phyloP scores from a whole-genome alignment of 176 grass and related monocot species.

The Rhynchospora tenuis region DNA sequence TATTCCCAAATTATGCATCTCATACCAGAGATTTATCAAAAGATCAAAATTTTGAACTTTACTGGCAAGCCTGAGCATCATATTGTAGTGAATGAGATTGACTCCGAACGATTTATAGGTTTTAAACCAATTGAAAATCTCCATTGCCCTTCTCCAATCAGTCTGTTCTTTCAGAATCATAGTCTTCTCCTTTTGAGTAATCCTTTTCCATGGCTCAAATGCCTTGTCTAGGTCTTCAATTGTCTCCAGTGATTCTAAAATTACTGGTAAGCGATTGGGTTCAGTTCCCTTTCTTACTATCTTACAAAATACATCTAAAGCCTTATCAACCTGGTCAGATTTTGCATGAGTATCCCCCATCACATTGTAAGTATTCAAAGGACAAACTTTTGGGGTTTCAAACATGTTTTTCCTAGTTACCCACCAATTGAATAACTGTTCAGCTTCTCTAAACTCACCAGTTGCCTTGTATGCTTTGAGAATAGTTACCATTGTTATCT shows the following conservation, averaged over 20 bases:
- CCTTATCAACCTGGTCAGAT: conserved; percentile 58
- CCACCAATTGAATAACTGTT: conserved; percentile 56
- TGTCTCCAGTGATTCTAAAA: too few species aligned
- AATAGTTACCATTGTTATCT: conserved; percentile 63
- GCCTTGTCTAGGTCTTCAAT: conserved; percentile 47
- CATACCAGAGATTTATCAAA: conserved; percentile 43
- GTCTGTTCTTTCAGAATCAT: conserved; percentile 86
- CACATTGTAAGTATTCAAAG: conserved; percentile 75
- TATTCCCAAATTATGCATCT: conserved; percentile 56
- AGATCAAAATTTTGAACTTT: conserved; percentile 54
- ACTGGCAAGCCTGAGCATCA: conserved; percentile 46
- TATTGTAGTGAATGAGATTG: conserved; percentile 90
- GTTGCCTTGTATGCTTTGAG: conserved; percentile 66
- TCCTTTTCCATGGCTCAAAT: conserved; percentile 54
- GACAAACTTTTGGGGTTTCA: conserved; percentile 27
- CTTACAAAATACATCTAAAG: conserved; percentile 51
- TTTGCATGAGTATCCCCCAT: conserved; percentile 84
- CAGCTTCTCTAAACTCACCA: conserved; percentile 52
- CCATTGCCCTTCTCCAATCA: conserved; percentile 58
- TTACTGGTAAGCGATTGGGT: conserved; percentile 58
- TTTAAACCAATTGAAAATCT: conserved; percentile 74
- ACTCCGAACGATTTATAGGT: conserved; percentile 32
- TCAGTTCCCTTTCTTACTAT: conserved; percentile 63
- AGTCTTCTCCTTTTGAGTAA: conserved; percentile 63
- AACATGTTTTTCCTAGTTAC: conserved; percentile 22